Evolutionary conservation across 2,329 filamentous ascomycete genomes (phyloP), one percentile per base, ranked within the genome.

Genomic region (Fusarium udum): DNA sequence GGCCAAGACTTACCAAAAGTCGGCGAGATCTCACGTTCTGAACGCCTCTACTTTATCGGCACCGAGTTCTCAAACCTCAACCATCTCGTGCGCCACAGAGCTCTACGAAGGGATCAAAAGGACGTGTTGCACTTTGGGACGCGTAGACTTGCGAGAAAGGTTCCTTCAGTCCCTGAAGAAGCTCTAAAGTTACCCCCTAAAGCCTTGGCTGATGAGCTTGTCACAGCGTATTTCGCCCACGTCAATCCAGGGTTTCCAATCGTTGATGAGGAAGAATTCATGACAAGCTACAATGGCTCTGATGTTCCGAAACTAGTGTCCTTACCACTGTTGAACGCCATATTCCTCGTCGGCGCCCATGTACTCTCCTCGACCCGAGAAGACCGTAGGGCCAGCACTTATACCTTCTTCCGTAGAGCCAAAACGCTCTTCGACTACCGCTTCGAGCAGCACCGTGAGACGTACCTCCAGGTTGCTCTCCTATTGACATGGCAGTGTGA

Each of bases 401-500:
- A 83, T 4, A 79, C 83, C 10, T 86, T 89, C 73, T 89, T 88
- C 69, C 83, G 84, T 24, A 84, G 87, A 24, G 85, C 86, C 20
- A 89, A 89, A 74, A 82, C 83, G 66, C 79, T 89, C 3, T 86
- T 88, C 46, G 87, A 89, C 73, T 83, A 82, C 34, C 84, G 87
- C 11, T 84, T 87, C 40, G 87, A 89, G 71, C 83, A 86, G 32
- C 87, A 89, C 71, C 83, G 88, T 20, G 84, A 87, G 67, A 83
- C 84, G 37, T 81, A 89, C 56, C 82, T 89, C n/a, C 88, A 89
- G 76, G 85, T 85, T 7, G 86, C 87, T 4, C 79, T 89, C 28
- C 82, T 89, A 3, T 73, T 89, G 59, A 88, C 87, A 5, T 89
- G 87, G 88, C 85, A 88, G 70, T 85, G 86, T 3, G 86, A 89